Evolutionary conservation across 805 yeast species (phyloP).

Genomic region (Kluyveromyces lactis): DNA sequence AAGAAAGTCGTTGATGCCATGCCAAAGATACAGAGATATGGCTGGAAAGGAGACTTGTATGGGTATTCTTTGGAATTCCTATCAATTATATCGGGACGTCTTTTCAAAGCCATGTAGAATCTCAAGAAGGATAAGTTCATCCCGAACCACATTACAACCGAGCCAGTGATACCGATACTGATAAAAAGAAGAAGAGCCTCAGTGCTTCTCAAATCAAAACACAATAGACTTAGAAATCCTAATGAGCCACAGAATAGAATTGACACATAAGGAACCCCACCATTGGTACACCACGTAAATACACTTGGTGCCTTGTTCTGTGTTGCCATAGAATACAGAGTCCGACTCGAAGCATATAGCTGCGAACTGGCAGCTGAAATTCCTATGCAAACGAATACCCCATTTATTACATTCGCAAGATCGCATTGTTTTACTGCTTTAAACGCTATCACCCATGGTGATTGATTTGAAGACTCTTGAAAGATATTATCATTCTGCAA

Average conservation of each 20-base stretch:
- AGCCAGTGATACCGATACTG: constrained; percentile 60
- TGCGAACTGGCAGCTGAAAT: constrained; percentile 47
- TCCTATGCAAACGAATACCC: constrained; percentile 45
- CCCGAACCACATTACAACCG: constrained; percentile 67
- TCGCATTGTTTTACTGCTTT: constrained; percentile 45
- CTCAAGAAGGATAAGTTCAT: constrained; percentile 57
- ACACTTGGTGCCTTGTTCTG: constrained; percentile 51
- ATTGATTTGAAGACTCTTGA: constrained; percentile 38
- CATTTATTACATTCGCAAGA: constrained; percentile 40
- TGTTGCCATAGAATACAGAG: constrained; percentile 45
- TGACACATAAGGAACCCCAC: constrained; percentile 66
- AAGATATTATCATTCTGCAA: background rate
- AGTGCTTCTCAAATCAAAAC: constrained; percentile 50
- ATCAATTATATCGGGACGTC: constrained; percentile 52
- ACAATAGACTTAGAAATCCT: constrained; percentile 49
- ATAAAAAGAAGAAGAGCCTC: constrained; percentile 55
- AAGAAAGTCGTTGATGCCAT: constrained; percentile 40
- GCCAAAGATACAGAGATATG: constrained; percentile 54
- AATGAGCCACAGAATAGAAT: constrained; percentile 54
- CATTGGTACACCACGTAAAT: constrained; percentile 48
- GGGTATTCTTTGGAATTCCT: constrained; percentile 57
- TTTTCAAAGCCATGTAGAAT: constrained; percentile 49
- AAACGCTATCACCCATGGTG: constrained; percentile 53
- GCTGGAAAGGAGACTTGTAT: constrained; percentile 58
- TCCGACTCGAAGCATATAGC: constrained; percentile 47